These are phyloP conservation scores for Biscutella laevigata DNA, from an alignment of 441 rosid species.

Conservation along the genomic window DNA sequence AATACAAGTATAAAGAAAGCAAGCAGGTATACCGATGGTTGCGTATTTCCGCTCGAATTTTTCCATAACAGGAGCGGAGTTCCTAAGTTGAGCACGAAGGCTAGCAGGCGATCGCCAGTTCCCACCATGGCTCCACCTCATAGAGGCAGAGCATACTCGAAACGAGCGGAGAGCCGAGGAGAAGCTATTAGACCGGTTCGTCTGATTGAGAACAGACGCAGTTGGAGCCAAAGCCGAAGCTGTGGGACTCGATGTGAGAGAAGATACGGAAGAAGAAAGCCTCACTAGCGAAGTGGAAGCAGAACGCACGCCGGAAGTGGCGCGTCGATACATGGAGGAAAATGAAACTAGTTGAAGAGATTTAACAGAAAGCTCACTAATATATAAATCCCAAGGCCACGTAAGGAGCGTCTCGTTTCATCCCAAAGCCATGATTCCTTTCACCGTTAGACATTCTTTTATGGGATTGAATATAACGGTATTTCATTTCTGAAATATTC, in stretches of 20 bases:
- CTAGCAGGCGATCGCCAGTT: constrained; percentile 41
- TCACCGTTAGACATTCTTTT: too few species aligned
- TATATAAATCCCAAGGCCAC: constrained; percentile 13
- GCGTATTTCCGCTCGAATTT: constrained; percentile 40
- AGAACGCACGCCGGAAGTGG: constrained; percentile 34
- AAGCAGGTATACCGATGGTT: constrained; percentile 34
- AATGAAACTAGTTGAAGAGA: not conserved
- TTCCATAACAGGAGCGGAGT: constrained; percentile 30
- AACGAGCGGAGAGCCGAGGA: constrained; percentile 37
- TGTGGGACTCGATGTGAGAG: constrained; percentile 16
- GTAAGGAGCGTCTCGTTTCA: not conserved
- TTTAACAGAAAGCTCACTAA: not conserved
- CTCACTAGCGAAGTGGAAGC: constrained; percentile 27
- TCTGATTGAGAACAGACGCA: constrained; percentile 22
- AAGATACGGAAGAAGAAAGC: constrained; percentile 30
- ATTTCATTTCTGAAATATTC: too few species aligned
- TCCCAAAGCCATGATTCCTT: too few species aligned
- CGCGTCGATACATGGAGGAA: constrained; percentile 27
- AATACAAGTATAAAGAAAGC: not conserved
- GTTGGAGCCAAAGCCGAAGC: constrained; percentile 19
- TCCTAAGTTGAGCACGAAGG: constrained; percentile 42
- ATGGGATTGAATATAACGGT: too few species aligned
- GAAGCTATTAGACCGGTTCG: constrained; percentile 38
- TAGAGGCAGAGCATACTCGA: constrained; percentile 32
- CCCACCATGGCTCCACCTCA: constrained; percentile 46